These are phyloP conservation scores for Spergularia marina DNA, from an alignment of 148 eudicot species.

Conservation along the genomic window DNA sequence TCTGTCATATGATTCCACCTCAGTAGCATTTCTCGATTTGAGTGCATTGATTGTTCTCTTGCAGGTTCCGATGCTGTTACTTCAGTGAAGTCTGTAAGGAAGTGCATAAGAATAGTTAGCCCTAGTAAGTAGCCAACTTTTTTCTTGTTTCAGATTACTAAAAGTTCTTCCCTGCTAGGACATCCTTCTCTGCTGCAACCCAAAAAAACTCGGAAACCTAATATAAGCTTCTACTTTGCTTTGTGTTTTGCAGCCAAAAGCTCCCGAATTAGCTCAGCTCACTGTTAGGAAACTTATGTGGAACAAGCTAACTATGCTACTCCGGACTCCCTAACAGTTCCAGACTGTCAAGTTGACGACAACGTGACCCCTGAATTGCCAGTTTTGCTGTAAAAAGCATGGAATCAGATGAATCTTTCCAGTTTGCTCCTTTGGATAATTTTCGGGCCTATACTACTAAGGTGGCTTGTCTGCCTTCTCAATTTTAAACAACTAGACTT, in stretches of 20 bases:
- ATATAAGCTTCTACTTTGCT: background rate
- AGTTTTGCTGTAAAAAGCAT: background rate
- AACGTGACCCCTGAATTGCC: background rate
- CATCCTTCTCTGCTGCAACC: background rate
- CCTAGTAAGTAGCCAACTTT: conserved; percentile 50
- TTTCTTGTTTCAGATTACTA: background rate
- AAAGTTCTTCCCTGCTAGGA: background rate
- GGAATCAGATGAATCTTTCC: too few relatives aligned
- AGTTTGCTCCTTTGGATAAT: too few relatives aligned
- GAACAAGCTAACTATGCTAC: conserved; percentile 19
- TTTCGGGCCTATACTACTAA: too few relatives aligned
- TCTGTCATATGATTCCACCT: background rate
- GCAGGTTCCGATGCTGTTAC: conserved; percentile 61
- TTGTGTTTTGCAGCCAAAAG: conserved; percentile 47
- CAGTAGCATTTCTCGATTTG: conserved; percentile 7
- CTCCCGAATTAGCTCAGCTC: conserved; percentile 25
- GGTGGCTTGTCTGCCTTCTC: too few relatives aligned
- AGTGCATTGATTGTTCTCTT: background rate
- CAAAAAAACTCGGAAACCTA: background rate
- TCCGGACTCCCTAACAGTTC: background rate
- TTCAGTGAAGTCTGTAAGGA: conserved; percentile 60
- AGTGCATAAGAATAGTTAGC: conserved; percentile 61
- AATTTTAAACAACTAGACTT: too few relatives aligned
- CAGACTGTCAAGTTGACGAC: background rate
- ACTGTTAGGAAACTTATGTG: conserved; percentile 26